Conservation (phyloP, 768 basidiomycete species). For the Pleurotus eryngii region DNA sequence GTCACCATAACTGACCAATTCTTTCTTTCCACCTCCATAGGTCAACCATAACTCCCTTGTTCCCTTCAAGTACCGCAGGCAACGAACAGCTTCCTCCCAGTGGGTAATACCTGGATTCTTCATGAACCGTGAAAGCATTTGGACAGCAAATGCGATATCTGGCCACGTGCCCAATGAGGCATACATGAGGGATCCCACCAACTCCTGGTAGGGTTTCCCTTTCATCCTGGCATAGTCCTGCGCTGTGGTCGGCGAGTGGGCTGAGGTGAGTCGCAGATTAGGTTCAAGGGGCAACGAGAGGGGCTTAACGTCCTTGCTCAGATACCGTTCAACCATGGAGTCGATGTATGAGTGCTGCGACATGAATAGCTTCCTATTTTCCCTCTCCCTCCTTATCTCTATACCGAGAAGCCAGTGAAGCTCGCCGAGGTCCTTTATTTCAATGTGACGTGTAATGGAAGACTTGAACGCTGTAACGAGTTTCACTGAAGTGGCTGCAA, state of each 20-base stretch:
- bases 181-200: conserved; percentile 32
- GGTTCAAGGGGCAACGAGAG: conserved; percentile 23
- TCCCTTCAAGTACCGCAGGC: conserved; percentile 35
- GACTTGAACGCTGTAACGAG: conserved; percentile 11
- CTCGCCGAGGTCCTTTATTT: conserved; percentile 5
- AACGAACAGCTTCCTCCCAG: conserved; percentile 34
- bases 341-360: conserved; percentile 30
- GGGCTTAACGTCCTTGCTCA: conserved; percentile 23
- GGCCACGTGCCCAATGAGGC: conserved; percentile 26
- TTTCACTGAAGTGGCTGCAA: conserved; percentile 7
- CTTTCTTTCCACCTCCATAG: conserved; percentile 13
- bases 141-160: conserved; percentile 29
- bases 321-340: conserved; percentile 20
- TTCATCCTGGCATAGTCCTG: conserved; percentile 19
- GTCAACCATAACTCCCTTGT: conserved; percentile 12
- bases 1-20: conserved; percentile 12
- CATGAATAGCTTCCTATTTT: conserved; percentile 15
- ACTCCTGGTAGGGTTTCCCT: conserved; percentile 22
- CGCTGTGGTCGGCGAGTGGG: conserved; percentile 17
- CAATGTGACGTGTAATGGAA: neutral
- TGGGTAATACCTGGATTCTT: conserved; percentile 28
- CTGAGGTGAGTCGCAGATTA: conserved; percentile 12
- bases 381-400: conserved; percentile 13
- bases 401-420: conserved; percentile 16
- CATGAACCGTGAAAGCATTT: conserved; percentile 26